Evolutionary conservation across 2,329 filamentous ascomycete species (phyloP).

Genomic region (Fusarium praegraminearum): DNA sequence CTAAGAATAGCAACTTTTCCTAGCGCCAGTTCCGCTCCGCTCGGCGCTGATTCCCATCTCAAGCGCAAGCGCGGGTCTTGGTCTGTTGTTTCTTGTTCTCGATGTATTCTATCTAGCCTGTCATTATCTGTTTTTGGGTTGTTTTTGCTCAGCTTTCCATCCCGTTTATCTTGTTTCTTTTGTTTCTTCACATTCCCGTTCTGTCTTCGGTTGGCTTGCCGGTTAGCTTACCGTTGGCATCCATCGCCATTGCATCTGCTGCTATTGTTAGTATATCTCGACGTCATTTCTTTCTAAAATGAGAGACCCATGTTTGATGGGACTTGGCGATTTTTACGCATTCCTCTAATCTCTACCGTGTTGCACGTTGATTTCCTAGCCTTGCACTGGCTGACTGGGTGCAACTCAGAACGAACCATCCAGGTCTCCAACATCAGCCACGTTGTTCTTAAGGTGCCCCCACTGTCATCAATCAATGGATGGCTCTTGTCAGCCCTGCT

Average conservation of each 20-base stretch:
- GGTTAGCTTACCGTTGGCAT: neutral
- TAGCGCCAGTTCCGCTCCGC: conserved; percentile 38
- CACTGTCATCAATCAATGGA: conserved; percentile 37
- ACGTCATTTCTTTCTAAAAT: conserved; percentile 20
- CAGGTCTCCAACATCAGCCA: conserved; percentile 49
- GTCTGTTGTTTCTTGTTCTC: conserved; percentile 20
- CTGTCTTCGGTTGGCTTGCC: conserved; percentile 4
- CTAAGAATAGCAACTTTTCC: conserved; percentile 44
- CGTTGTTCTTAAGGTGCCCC: conserved; percentile 35
- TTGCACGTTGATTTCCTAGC: neutral
- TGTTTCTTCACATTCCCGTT: neutral
- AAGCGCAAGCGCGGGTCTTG: conserved; percentile 43
- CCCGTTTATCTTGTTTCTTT: neutral
- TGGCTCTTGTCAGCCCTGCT: conserved; percentile 31
- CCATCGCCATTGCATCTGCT: neutral
- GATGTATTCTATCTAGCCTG: conserved; percentile 36
- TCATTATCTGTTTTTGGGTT: conserved; percentile 9
- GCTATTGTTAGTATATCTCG: conserved; percentile 33
- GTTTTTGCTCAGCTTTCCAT: conserved; percentile 4
- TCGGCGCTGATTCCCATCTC: conserved; percentile 38
- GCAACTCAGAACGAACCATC: conserved; percentile 36
- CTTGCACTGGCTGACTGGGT: neutral
- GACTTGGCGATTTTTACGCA: neutral
- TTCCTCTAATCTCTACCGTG: conserved; percentile 3
- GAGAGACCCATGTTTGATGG: conserved; percentile 11